Evolutionary conservation across 2,329 filamentous ascomycete genomes (phyloP), one percentile per base, ranked within the genome.

Genomic region (Fusarium compactum): DNA sequence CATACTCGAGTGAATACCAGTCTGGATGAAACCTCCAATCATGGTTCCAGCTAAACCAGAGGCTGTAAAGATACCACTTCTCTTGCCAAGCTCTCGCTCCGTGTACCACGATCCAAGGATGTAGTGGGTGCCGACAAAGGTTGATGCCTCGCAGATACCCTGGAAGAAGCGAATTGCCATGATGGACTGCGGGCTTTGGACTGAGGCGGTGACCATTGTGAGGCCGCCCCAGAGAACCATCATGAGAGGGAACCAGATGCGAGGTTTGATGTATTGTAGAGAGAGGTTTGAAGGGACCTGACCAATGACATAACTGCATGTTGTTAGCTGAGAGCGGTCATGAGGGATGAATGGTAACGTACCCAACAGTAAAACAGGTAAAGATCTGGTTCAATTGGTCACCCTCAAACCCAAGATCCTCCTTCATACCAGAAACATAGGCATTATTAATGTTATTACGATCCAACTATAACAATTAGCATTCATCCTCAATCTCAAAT

Each of bases 151-250:
- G 22, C 74, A 78, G 11, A 82, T 62, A 34, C 80, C 81, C 22
- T 80, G 80, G 58, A 82, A 80, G 69, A 82, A 82, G 12, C 81
- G 80, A 20, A 82, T 78, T 6, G 74, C 80, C 77, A 80, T 81
- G 64, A 82, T 76, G 38, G 77, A 78, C 10, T 79, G 78, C 11
- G 67, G 82, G 3, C 66, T 80, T 22, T 80, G 74, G 48, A 77
- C 81, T 11, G 81, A 80, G 40, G 78, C 84, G 9, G 84, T 78
- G 29, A 81, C 81, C 86, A 91, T 90, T 4, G 90, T 92, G 27
- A 92, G 78, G 1, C 83, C 81, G 4, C 86, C 89, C 90, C 90
- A 92, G 60, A 87, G 74, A 22, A 90, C 60, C 85, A 90, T 90
- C 84, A 89, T 90, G 29, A 81, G 72, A 0, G 89, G 89, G 72